Conservation (phyloP, 2,329 filamentous ascomycete genomes). For the Cytospora mali region DNA sequence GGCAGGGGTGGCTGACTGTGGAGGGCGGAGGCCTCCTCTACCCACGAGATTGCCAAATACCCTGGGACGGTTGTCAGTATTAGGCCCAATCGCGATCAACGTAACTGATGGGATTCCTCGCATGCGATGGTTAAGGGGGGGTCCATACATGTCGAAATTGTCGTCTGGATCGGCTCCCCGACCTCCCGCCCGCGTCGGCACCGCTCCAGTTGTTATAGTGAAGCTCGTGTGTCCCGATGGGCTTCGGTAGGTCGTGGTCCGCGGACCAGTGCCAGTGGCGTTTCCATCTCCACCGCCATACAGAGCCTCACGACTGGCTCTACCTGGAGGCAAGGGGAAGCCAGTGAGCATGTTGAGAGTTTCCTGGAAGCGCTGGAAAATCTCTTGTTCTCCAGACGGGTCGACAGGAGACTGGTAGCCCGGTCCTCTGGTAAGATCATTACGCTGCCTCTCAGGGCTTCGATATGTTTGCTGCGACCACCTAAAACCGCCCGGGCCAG, state of each 20-base stretch:
- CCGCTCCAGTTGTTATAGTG: constrained; percentile 26
- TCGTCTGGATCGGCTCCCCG: constrained; percentile 47
- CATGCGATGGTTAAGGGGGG: constrained; percentile 18
- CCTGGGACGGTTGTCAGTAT: constrained; percentile 44
- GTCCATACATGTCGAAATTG: constrained; percentile 53
- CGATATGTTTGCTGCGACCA: constrained; percentile 41
- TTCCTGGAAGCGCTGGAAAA: constrained; percentile 44
- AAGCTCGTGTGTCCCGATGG: constrained; percentile 22
- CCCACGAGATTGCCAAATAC: constrained; percentile 51
- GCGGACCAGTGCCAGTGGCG: constrained; percentile 1
- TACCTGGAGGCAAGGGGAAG: constrained; percentile 36
- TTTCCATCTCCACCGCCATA: not conserved
- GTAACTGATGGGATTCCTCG: constrained; percentile 25
- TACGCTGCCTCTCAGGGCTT: constrained; percentile 12
- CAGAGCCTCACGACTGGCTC: constrained; percentile 17
- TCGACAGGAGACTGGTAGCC: constrained; percentile 26
- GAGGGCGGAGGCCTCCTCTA: constrained; percentile 34
- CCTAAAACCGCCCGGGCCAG: constrained; percentile 45
- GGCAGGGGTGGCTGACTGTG: constrained; percentile 33
- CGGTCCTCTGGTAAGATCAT: constrained; percentile 5
- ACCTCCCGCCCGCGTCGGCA: not conserved
- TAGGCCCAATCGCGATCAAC: constrained; percentile 26
- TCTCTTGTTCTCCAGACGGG: constrained; percentile 39
- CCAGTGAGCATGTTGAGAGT: constrained; percentile 45
- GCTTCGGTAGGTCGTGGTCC: constrained; percentile 19